A percentile compares a stretch with the other conserved stretches of the same genome.
These are phyloP conservation scores for Backusella morwellensis DNA, from an alignment of 192 early-diverging fungal genomes.

Conservation along the genomic window DNA sequence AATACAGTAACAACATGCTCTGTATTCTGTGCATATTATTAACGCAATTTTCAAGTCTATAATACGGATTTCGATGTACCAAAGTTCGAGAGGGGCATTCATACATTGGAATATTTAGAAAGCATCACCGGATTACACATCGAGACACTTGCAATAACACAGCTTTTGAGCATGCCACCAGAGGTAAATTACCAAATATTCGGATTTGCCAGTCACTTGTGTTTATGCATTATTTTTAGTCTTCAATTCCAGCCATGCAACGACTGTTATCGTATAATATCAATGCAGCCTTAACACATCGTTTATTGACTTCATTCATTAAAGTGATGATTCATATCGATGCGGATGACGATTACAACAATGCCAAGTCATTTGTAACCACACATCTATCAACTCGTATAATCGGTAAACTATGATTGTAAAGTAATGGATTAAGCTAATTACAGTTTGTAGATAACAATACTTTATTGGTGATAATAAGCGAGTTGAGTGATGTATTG, in stretches of 20 bases:
- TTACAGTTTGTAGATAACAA: not conserved
- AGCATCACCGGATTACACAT: not conserved
- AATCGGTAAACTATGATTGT: not conserved
- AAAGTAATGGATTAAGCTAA: no score
- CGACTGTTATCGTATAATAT: not conserved
- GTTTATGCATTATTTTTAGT: not conserved
- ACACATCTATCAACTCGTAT: not conserved
- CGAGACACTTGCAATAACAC: not conserved
- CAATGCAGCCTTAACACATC: not conserved
- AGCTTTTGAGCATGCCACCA: not conserved
- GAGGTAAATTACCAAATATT: not conserved
- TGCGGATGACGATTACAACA: not conserved
- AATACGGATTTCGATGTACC: not conserved
- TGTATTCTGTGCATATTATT: not conserved
- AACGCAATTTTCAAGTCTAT: not conserved
- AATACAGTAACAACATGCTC: not conserved
- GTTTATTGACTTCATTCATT: not conserved
- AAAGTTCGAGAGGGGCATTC: not conserved
- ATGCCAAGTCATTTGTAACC: not conserved
- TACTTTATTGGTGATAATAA: not conserved
- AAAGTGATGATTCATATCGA: not conserved
- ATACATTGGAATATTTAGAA: not conserved
- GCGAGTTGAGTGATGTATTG: not conserved
- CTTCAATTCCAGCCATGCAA: not conserved
- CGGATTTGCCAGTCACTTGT: not conserved